Evolutionary conservation across 225 moss, liverwort and hornwort genomes (phyloP).

Genomic region (Thuidium tamariscinum): DNA sequence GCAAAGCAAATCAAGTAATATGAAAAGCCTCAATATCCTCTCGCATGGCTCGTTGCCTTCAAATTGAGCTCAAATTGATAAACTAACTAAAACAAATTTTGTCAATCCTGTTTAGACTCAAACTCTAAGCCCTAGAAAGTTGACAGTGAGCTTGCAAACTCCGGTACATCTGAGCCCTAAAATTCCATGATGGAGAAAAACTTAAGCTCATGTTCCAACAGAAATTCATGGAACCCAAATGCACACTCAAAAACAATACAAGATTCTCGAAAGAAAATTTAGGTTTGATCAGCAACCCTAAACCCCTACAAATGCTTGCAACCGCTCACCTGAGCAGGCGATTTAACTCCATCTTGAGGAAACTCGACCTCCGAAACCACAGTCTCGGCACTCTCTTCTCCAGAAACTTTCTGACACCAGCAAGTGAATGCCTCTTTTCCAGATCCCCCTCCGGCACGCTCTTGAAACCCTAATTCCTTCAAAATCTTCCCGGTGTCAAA

Average conservation of each 20-base stretch:
- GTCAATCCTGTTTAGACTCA: not conserved
- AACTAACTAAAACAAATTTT: not conserved
- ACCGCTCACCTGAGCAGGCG: constrained; percentile 13
- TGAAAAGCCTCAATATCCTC: not conserved
- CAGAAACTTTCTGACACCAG: constrained; percentile 6
- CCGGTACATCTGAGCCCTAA: not conserved
- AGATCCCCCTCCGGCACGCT: not conserved
- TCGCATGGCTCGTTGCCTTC: not conserved
- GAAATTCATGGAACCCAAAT: not conserved
- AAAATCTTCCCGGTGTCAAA: not conserved
- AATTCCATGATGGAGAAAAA: not conserved
- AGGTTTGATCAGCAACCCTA: not conserved
- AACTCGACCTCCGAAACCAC: not conserved
- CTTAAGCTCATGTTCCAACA: not conserved
- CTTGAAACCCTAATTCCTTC: not conserved
- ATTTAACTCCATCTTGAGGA: not conserved
- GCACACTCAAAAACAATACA: not conserved
- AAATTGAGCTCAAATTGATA: not conserved
- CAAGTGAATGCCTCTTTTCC: not conserved
- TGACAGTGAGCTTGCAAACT: not conserved
- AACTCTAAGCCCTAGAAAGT: not conserved
- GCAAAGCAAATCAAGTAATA: not conserved
- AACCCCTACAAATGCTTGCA: not conserved
- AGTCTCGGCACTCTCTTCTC: not conserved
- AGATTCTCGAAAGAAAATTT: not conserved